phyloP scores from a whole-genome alignment of 1,284 basidiomycete genomes.

The Trichosporon asahii region DNA sequence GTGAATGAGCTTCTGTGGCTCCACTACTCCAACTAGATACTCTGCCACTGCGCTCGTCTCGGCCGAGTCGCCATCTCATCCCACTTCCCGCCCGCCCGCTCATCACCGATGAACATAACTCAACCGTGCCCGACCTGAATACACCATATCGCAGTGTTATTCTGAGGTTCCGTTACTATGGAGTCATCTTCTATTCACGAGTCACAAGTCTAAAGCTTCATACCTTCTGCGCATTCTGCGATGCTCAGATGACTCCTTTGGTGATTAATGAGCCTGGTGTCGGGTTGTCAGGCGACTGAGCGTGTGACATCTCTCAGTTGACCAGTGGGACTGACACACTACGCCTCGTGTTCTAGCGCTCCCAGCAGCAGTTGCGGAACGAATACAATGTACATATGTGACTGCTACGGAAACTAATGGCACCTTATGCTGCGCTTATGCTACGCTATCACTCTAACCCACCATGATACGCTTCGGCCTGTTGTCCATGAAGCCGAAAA shows the following conservation, averaged over 20 bases:
- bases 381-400: conserved; percentile 10
- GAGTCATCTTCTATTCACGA: not conserved
- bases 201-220: not conserved
- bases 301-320: not conserved
- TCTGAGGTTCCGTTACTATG: not conserved
- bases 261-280: not conserved
- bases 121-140: not conserved
- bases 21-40: not conserved
- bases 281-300: not conserved
- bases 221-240: not conserved
- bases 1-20: not conserved
- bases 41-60: not conserved
- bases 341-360: not conserved
- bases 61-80: not conserved
- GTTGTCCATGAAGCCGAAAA: conserved; percentile 71
- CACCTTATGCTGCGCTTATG: not conserved
- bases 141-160: not conserved
- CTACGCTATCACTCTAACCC: not conserved
- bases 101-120: not conserved
- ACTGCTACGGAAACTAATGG: not conserved
- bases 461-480: conserved; percentile 6
- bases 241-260: not conserved
- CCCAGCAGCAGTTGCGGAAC: not conserved
- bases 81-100: not conserved
- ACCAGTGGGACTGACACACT: not conserved